A percentile compares a stretch with the other conserved stretches of the same genome.
These are phyloP conservation scores for Pelargonium myrrhifolium DNA, from an alignment of 441 rosid genomes.

Conservation along the genomic window DNA sequence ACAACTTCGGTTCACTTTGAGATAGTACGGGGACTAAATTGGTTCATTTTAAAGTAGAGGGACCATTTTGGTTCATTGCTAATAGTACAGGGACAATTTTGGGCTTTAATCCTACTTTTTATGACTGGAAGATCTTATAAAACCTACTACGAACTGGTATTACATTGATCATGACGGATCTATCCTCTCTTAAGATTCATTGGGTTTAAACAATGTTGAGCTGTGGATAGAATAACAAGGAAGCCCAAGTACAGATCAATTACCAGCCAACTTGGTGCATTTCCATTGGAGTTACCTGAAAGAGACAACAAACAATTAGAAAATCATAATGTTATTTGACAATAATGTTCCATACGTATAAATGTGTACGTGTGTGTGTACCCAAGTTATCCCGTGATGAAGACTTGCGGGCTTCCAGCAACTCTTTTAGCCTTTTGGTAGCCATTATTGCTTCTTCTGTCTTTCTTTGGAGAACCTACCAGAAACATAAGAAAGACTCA, in stretches of 20 bases:
- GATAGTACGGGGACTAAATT: no score
- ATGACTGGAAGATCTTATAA: neutral
- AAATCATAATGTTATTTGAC: conserved; percentile 1
- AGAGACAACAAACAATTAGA: conserved; percentile 23
- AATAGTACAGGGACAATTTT: no score
- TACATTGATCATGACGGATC: conserved; percentile 15
- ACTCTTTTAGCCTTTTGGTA: conserved; percentile 58
- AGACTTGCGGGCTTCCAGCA: conserved; percentile 54
- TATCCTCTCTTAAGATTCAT: conserved; percentile 5
- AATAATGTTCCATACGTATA: neutral
- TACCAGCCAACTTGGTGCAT: conserved; percentile 53
- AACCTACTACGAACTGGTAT: conserved; percentile 11
- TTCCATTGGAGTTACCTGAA: conserved; percentile 52
- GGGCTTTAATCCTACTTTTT: no score
- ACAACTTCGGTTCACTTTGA: neutral
- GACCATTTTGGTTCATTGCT: no score
- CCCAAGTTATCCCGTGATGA: conserved; percentile 38
- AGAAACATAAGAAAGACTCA: conserved; percentile 8
- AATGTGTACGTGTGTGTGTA: conserved; percentile 11
- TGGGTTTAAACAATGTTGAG: conserved; percentile 4
- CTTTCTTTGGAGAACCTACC: conserved; percentile 76
- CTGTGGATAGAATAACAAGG: conserved; percentile 10
- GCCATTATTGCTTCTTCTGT: conserved; percentile 67
- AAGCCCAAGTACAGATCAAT: conserved; percentile 14
- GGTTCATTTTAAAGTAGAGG: no score